phyloP scores from a whole-genome alignment of 2,329 filamentous ascomycete genomes.

The Ophiocordyceps australis region DNA sequence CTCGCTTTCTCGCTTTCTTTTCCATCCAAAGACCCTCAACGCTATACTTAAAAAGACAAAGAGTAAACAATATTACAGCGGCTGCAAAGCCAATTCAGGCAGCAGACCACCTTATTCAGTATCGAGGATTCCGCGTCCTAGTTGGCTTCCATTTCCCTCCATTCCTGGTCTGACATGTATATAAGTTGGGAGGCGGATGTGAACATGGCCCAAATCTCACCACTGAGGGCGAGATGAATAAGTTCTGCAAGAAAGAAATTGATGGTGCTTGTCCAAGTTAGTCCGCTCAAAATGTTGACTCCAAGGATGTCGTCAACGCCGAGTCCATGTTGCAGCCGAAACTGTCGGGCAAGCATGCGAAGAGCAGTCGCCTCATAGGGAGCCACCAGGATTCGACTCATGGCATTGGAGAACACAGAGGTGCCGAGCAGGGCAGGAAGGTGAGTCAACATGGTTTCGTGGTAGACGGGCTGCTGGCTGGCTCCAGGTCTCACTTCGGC shows the following conservation, averaged over 20 bases:
- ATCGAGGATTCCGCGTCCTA: no score
- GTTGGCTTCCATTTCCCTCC: conserved; percentile 15
- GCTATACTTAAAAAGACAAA: no score
- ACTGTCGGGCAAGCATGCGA: conserved; percentile 23
- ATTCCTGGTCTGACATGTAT: conserved; percentile 24
- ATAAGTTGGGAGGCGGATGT: conserved; percentile 18
- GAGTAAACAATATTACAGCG: no score
- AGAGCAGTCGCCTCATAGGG: conserved; percentile 28
- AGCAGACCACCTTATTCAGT: no score
- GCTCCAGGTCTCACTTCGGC: conserved; percentile 9
- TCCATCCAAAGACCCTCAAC: no score
- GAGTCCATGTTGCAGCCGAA: conserved; percentile 18
- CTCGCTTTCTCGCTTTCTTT: no score
- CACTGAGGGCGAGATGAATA: conserved; percentile 22
- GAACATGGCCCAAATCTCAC: conserved; percentile 25
- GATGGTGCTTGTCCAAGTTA: conserved; percentile 19
- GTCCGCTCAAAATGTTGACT: conserved; percentile 14
- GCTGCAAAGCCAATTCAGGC: no score
- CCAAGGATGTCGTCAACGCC: conserved; percentile 19
- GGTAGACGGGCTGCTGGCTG: conserved; percentile 16
- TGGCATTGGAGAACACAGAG: conserved; percentile 24
- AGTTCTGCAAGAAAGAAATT: conserved; percentile 29
- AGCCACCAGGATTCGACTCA: conserved; percentile 21
- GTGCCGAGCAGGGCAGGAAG: conserved; percentile 29
- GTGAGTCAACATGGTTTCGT: conserved; percentile 29